Conservation (phyloP, 768 basidiomycete species). For the Scleroderma bovista region DNA sequence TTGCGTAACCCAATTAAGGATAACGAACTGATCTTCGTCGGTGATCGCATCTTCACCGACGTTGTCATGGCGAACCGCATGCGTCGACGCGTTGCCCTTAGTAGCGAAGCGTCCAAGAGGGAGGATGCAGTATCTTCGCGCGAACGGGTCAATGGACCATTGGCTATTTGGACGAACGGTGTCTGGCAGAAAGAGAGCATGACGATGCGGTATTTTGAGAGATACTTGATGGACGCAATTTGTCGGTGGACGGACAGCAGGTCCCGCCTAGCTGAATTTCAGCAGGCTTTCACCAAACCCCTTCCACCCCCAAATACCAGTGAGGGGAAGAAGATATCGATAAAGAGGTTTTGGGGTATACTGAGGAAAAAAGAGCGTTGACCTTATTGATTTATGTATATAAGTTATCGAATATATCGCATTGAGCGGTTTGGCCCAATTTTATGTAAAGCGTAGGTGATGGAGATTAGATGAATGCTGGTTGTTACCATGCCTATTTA, state of each 20-base stretch:
- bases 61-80: slow-evolving; percentile 81
- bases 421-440: no score
- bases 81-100: slow-evolving; percentile 20
- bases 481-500: no score
- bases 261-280: slow-evolving; percentile 2
- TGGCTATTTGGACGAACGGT: slow-evolving; percentile 66
- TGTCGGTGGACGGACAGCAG: slow-evolving; percentile 32
- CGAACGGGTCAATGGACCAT: slow-evolving; percentile 37
- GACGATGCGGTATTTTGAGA: slow-evolving; percentile 57
- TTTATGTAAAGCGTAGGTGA: no score
- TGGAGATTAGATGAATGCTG: no score
- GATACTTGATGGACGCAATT: slow-evolving; percentile 40
- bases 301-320: background rate
- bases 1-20: slow-evolving; percentile 50
- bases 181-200: slow-evolving; percentile 66
- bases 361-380: background rate
- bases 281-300: background rate
- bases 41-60: slow-evolving; percentile 92
- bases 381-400: background rate
- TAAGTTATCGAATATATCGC: no score
- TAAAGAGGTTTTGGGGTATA: background rate
- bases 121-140: slow-evolving; percentile 6
- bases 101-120: background rate
- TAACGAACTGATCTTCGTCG: slow-evolving; percentile 73
- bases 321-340: background rate